Evolutionary conservation across 805 yeast genomes (phyloP).

Genomic region (Wickerhamiella lipophila): DNA sequence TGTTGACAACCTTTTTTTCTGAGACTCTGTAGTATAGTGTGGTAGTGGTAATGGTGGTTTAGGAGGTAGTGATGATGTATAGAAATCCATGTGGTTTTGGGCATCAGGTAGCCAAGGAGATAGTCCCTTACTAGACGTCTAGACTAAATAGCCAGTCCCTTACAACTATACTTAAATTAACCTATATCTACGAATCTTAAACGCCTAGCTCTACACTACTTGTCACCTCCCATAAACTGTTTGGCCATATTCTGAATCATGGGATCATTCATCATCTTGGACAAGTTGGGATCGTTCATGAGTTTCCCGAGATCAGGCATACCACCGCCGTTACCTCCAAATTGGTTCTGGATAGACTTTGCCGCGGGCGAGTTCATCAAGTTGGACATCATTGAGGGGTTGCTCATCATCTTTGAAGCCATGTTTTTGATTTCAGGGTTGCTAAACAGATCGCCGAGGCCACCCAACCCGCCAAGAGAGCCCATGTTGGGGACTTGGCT

Average conservation of each 20-base stretch:
- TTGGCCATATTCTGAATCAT: conserved; percentile 12
- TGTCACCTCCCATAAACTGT: conserved; percentile 8
- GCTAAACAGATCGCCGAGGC: conserved; percentile 56
- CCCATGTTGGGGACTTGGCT: conserved; percentile 15
- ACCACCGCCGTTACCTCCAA: conserved; percentile 10
- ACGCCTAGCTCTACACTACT: too few relatives aligned
- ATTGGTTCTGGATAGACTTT: conserved; percentile 6
- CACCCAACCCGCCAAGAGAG: conserved; percentile 56
- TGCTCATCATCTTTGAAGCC: conserved; percentile 76
- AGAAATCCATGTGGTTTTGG: too few relatives aligned
- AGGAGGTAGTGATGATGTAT: too few relatives aligned
- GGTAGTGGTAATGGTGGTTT: too few relatives aligned
- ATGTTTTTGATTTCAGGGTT: conserved; percentile 89
- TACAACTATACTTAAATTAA: too few relatives aligned
- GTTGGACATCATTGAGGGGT: conserved; percentile 62
- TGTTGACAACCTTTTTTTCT: conserved; percentile 12
- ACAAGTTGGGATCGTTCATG: conserved; percentile 9
- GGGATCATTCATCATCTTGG: conserved; percentile 12
- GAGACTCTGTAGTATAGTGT: not conserved
- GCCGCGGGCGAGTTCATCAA: conserved; percentile 66
- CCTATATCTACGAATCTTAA: too few relatives aligned
- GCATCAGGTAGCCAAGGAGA: too few relatives aligned
- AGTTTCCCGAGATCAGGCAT: conserved; percentile 9
- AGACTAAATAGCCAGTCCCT: too few relatives aligned
- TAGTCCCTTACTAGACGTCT: too few relatives aligned